Evolutionary conservation across 305 asterid species (phyloP).

Genomic region (Solanum hybrid): DNA sequence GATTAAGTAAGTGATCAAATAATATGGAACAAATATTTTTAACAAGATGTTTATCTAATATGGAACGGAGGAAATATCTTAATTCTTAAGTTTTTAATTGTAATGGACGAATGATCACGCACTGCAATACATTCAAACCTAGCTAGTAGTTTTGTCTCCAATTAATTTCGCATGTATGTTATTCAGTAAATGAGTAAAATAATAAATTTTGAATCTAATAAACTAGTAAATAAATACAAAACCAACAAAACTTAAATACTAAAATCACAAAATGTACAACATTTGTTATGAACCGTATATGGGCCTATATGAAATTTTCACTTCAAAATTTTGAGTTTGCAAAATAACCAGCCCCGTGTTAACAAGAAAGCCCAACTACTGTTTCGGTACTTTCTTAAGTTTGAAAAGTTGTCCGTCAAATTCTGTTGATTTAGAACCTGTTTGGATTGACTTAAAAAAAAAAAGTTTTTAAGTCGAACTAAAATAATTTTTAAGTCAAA

Average conservation of each 20-base stretch:
- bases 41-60: too few relatives aligned
- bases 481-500: too few relatives aligned
- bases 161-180: not conserved
- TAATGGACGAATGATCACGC: not conserved
- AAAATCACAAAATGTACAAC: not conserved
- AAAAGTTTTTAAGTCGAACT: too few relatives aligned
- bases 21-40: too few relatives aligned
- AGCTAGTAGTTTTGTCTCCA: not conserved
- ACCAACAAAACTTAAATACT: too few relatives aligned
- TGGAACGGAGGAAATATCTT: not conserved
- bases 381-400: not conserved
- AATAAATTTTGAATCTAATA: not conserved
- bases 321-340: not conserved
- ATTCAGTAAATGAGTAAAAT: not conserved
- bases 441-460: too few relatives aligned
- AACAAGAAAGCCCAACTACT: not conserved
- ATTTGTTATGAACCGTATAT: not conserved
- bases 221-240: not conserved
- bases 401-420: not conserved
- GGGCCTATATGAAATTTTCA: not conserved
- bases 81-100: not conserved
- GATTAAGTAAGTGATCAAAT: too few relatives aligned
- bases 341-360: not conserved
- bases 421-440: fast-evolving
- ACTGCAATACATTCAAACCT: not conserved